Evolutionary conservation across 345 rosid species (phyloP), one percentile per base, ranked within the genome.

Genomic region (Eucalyptus fibrosa): DNA sequence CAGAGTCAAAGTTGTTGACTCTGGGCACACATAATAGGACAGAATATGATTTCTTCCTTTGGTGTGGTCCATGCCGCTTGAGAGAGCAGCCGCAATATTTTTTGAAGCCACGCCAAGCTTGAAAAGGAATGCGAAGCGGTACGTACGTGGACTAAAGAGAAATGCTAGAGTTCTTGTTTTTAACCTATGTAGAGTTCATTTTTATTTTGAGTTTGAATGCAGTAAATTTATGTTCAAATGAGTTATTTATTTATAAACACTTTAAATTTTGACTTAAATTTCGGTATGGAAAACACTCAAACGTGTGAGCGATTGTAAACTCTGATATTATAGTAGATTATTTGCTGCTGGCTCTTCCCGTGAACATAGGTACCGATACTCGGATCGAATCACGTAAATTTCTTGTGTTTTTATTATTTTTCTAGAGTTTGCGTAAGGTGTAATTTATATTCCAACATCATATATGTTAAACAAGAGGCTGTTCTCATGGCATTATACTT

Each of bases 321-420:
- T 16, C 1, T 1, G 8, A 50, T 50, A 50, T 50, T 1, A 50
- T 16, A 50, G 1, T 50, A 7, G 1, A 50, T 16, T 50, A 50
- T 15, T 50, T 50, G 1, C 7, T 15, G 1, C 0, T 6, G 0
- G 3, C 1, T 50, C 3, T 15, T 0, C 3, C 3, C 3, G 53
- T 6, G 1, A 5, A 50, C 1, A 16, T 50, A 16, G 0, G 0
- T 50, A 50, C 0, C 1, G 0, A 51, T 7, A 17, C 4, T 18
- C 2, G 4, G 2, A 53, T 0, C 24, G 1, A 53, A 53, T 7
- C 1, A 18, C 9, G 9, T 53, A 18, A 53, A 53, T 53, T 53
- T 51, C 0, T 7, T 0, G 2, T 18, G 8, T 53, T 53, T 1
- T 53, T 53, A 53, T 51, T 51, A 51, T 51, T 51, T 53, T 23